Evolutionary conservation across 306 rosid genomes (phyloP).

Genomic region (Vigna reflexopilosa): DNA sequence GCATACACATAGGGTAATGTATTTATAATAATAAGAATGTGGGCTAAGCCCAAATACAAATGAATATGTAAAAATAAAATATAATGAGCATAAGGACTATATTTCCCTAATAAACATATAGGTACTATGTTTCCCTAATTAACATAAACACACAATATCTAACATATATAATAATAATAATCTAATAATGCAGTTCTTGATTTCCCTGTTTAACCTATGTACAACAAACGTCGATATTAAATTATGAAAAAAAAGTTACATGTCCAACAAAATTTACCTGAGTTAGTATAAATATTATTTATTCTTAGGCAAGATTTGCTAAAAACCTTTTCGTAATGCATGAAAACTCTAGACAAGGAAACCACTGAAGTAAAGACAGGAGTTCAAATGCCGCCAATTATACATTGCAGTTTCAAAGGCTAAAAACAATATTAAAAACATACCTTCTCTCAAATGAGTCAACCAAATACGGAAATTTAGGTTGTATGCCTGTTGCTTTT

Average conservation of each 20-base stretch:
- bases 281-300: background rate
- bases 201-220: constrained; percentile 11
- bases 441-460: constrained; percentile 98
- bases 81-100: too few species aligned
- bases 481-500: constrained; percentile 94
- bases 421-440: background rate
- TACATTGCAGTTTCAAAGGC: constrained; percentile 18
- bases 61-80: too few species aligned
- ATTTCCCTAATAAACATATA: too few species aligned
- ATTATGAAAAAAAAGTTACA: background rate
- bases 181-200: background rate
- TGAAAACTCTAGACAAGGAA: constrained; percentile 20
- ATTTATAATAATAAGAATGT: too few species aligned
- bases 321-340: constrained; percentile 21
- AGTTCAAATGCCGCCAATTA: constrained; percentile 25
- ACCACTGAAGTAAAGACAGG: constrained; percentile 4
- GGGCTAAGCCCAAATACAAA: too few species aligned
- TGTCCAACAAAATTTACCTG: constrained; percentile 18
- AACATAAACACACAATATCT: too few species aligned
- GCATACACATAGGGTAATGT: too few species aligned
- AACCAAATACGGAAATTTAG: constrained; percentile 91
- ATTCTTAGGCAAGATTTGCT: constrained; percentile 16
- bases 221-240: constrained; percentile 5
- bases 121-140: too few species aligned
- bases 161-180: background rate